phyloP scores from a whole-genome alignment of 345 rosid species.

The Moricandia arvensis region DNA sequence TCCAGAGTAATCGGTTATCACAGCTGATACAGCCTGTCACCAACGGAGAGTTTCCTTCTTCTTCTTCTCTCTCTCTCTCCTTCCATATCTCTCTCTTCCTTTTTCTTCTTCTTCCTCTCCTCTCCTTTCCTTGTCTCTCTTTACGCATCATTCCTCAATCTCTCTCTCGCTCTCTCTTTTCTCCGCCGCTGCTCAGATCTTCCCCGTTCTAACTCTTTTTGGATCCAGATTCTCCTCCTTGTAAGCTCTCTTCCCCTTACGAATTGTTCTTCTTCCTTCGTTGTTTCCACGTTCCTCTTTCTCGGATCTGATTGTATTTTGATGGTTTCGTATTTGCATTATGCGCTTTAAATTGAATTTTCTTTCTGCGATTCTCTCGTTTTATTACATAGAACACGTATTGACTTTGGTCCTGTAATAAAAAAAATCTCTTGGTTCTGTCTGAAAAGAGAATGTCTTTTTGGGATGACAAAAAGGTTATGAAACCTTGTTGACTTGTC shows the following conservation, averaged over 20 bases:
- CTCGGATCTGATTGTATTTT: constrained; percentile 25
- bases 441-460: constrained; percentile 4
- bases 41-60: constrained; percentile 70
- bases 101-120: not conserved
- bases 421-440: not conserved
- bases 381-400: not conserved
- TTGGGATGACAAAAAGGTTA: not conserved
- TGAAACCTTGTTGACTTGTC: constrained; percentile 25
- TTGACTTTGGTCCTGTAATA: constrained; percentile 3
- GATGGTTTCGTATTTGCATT: not conserved
- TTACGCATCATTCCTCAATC: constrained; percentile 1
- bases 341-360: not conserved
- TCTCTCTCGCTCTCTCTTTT: constrained; percentile 3
- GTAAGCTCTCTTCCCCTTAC: constrained; percentile 47
- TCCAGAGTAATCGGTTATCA: constrained; percentile 53
- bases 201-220: constrained; percentile 26
- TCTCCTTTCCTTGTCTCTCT: not conserved
- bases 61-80: constrained; percentile 37
- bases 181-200: constrained; percentile 35
- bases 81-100: constrained; percentile 9
- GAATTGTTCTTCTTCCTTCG: not conserved
- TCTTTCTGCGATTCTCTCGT: not conserved
- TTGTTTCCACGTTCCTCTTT: too few relatives aligned
- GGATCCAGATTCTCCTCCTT: constrained; percentile 53
- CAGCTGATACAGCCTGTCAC: constrained; percentile 99